Base-by-base conservation (phyloP, 164 flowering plant species). In the Cinnamomum micranthum region DNA sequence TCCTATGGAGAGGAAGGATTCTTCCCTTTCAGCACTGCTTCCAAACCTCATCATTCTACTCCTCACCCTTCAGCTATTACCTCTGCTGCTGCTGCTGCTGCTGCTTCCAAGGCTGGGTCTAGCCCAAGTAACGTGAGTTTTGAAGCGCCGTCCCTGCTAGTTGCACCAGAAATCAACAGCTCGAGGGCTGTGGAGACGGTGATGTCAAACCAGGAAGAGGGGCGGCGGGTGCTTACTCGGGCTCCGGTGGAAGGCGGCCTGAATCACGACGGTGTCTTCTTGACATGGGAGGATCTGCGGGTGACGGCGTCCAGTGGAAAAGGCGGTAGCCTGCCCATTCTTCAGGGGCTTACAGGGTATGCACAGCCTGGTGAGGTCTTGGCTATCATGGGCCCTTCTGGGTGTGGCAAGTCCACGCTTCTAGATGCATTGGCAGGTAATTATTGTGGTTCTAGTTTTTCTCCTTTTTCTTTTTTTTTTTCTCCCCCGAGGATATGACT, bases 301-400 rank as follows among this genome's bases (percentile, higher is more conserved):
- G 90, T 89, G 72, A 82, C 81, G 1, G 86, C 80, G n/a, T 72
- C 88, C 0, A 65, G 60, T 2, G 83, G 82, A 17, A 80, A 74
- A 14, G 52, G n/a, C 2, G 84, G 81, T 0, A 19, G 59, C 68
- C 73, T 28, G 19, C 12, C 85, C 4, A 84, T 90, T 4, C 86
- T 90, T 68, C 81, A 81, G 52, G 90, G 86, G 22, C 74, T 90
- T 9, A 83, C 81, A 0, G 94, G 94, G 3, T 87, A 84, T 66
- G 90, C 88, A 10, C 77, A 74, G 5, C 90, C 93, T 0, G 86
- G 90, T 12, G 80, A 88, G 77, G 71, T 87, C 41, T 76, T 88
- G 82, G 93, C 93, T 19, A 83, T 90, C 20, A 90, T 90, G 91
- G 93, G 93, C 71, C 93, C 93, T 76, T 87, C 93, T 75, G 90